These are phyloP conservation scores for Fraxinus baroniana DNA, from an alignment of 305 asterid species.

Conservation along the genomic window DNA sequence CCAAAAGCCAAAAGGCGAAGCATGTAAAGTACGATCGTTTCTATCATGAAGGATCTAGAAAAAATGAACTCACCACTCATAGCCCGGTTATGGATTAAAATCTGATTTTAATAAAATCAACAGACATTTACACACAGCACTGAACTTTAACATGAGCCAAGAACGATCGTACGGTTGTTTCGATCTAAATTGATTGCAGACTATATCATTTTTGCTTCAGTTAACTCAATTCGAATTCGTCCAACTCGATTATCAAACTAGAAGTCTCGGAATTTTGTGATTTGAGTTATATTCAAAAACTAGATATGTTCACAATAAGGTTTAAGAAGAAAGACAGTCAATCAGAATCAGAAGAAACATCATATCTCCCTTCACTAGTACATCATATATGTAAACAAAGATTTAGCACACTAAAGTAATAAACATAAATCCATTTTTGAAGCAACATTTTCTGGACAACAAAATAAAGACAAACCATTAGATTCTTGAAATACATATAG, in stretches of 20 bases:
- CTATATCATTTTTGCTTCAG: neutral
- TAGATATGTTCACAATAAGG: neutral
- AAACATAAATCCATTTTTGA: neutral
- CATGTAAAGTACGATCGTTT: conserved; percentile 23
- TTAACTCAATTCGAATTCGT: too few relatives aligned
- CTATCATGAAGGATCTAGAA: conserved; percentile 21
- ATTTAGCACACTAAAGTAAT: neutral
- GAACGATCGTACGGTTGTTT: neutral
- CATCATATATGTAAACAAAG: neutral
- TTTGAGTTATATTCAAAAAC: neutral
- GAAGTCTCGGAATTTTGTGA: neutral
- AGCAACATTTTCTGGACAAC: neutral
- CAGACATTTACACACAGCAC: neutral
- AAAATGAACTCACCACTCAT: conserved; percentile 24
- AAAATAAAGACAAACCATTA: neutral
- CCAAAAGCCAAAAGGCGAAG: conserved; percentile 40
- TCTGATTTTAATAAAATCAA: too few relatives aligned
- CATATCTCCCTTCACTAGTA: neutral
- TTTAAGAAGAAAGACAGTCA: neutral
- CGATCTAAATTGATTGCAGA: neutral
- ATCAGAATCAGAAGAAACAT: neutral
- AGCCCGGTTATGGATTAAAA: too few relatives aligned
- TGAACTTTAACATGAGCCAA: neutral
- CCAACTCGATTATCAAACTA: neutral
- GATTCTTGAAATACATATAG: neutral